Evolutionary conservation across 2,329 filamentous ascomycete species (phyloP), one percentile per base, ranked within the genome.

Genomic region (Hypoxylon sp.): DNA sequence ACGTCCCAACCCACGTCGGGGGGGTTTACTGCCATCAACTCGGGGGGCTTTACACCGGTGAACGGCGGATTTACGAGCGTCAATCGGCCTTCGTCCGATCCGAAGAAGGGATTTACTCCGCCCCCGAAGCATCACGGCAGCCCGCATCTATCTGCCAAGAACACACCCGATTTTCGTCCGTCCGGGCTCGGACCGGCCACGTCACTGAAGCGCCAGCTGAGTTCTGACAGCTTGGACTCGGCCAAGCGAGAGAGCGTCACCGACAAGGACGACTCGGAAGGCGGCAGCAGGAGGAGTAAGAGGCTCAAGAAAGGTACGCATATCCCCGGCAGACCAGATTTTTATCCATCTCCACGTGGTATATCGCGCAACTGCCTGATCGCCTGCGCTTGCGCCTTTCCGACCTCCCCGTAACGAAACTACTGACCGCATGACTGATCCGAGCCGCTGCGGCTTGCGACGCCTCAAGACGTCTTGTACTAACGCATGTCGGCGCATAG

Each of bases 261-360:
- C 9, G 79, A 82, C 38, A 81, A 78, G 27, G 84, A 85, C 8
- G 88, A 92, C 49, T 75, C 74, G 1, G 89, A 92, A 46, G 80
- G 79, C 65, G 84, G 84, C 60, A 91, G 89, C 63, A 86, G 95
- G 61, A 88, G 94, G 55, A 97, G 93, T 75, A 99, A 99, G 78
- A 87, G 95, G 38, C 81, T 97, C 10, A 96, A 95, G 75, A 97
- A 96, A 81, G 88, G 88, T 89, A 81, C 70, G 83, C 75, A 40
- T 7, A 41, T 24, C 18, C n/a, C 31, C 9, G 10, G 11, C 11
- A n/a, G n/a, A 6, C 27, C 8, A 11, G 29, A 53, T 49, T 40
- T 13, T 6, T 17, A 15, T 24, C 17, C 31, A 46, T 52, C 46
- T 52, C 20, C 45, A 59, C 46, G 62, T 60, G 63, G n/a, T n/a